Percentiles rank a stretch among this genome's conserved stretches.
Evolutionary conservation across 108 stramenopile species (phyloP).

Genomic region (Cyclotella choctawhatcheeana): DNA sequence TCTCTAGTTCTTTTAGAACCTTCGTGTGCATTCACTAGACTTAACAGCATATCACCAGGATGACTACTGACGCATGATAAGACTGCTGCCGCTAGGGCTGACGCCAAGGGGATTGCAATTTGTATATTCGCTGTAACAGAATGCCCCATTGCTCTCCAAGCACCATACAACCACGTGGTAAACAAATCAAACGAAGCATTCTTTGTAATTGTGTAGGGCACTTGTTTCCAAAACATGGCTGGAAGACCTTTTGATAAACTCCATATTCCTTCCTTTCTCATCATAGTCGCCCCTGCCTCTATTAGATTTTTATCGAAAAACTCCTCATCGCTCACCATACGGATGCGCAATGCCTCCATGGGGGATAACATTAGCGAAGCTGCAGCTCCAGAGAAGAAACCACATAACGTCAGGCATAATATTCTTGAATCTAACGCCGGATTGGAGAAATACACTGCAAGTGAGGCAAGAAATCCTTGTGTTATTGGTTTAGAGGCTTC

Average conservation of each 20-base stretch:
- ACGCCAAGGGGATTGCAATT: slow-evolving; percentile 69
- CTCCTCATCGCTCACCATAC: slow-evolving; percentile 85
- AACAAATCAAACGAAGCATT: slow-evolving; percentile 89
- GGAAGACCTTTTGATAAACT: slow-evolving; percentile 76
- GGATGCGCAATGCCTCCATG: slow-evolving; percentile 90
- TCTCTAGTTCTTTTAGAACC: too few relatives aligned
- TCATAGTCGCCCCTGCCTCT: slow-evolving; percentile 61
- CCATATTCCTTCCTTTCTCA: slow-evolving; percentile 66
- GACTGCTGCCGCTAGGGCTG: slow-evolving; percentile 79
- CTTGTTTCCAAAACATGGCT: slow-evolving; percentile 95
- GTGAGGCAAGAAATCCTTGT: too few relatives aligned
- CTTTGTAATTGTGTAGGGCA: slow-evolving; percentile 96
- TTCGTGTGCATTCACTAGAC: too few relatives aligned
- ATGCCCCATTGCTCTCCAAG: slow-evolving; percentile 33
- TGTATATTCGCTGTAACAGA: slow-evolving; percentile 42
- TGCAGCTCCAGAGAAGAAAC: slow-evolving; percentile 85
- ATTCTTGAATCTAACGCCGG: slow-evolving; percentile 21
- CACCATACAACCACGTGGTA: slow-evolving; percentile 66
- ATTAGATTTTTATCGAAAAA: slow-evolving; percentile 70
- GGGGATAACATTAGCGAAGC: slow-evolving; percentile 90
- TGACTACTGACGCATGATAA: slow-evolving; percentile 91
- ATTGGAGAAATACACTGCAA: too few relatives aligned
- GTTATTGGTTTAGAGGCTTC: slow-evolving; percentile 89
- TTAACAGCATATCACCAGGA: slow-evolving; percentile 96
- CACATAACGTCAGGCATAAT: slow-evolving; percentile 47